Evolutionary conservation across 352 stramenopile genomes (phyloP), one percentile per base, ranked within the genome.

Genomic region (Thraustochytrium striatum): DNA sequence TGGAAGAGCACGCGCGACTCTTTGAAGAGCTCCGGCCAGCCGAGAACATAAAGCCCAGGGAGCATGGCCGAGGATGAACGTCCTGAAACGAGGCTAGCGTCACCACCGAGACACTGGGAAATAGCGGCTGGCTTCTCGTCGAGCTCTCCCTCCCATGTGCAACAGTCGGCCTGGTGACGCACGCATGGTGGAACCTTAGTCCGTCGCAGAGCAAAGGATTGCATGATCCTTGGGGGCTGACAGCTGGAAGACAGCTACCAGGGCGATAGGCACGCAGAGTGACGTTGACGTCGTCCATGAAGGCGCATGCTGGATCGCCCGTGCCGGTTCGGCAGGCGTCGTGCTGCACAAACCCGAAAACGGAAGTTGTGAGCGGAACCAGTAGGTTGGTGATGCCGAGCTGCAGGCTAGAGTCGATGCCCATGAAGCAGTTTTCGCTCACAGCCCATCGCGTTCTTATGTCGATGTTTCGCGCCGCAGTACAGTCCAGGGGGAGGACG

Each of bases 21-120:
- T 57, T 19, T 3, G 43, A 53, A 52, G 0, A 70, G 61, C 61
- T 70, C 61, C 21, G 61, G 61, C 61, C 61, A 70, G 30, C n/a
- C 13, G 21, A 70, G 33, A 3, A 70, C 3, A 28, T 53, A 70
- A 2, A 55, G 21, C n/a, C 28, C 32, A 8, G 32, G 38, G 19
- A 28, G 19, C n/a, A 13, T 33, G 8, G 21, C n/a, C 16, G 38
- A 35, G 25, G 28, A 57, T 11, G 38, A 47, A 19, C 33, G 19
- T 13, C 19, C 25, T 2, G 25, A 28, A 25, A 59, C 52, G 25
- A 59, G 33, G 19, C 33, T 28, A 33, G 36, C 55, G 11, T 25
- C 19, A 36, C 30, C 55, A 8, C 39, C 32, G 0, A 70, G 59
- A 28, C 59, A 70, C 7, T 33, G 13, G 21, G 59, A 33, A 13